Conservation (phyloP, 257 asterid genomes). For the Rubia yunnanensis region DNA sequence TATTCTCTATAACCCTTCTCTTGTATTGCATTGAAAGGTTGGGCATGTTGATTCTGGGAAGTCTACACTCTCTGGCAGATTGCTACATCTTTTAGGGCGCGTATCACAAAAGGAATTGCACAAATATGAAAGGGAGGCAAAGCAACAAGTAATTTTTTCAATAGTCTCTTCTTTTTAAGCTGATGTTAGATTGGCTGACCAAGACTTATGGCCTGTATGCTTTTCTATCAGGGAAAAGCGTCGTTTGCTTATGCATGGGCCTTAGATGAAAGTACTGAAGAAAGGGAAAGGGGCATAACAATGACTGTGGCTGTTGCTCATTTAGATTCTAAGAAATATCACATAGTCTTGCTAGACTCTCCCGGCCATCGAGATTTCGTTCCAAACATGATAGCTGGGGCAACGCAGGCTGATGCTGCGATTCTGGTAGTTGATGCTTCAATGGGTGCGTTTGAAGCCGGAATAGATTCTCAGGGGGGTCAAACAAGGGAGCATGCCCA, state of each 20-base stretch:
- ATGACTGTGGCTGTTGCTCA: constrained; percentile 96
- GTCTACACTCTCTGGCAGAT: constrained; percentile 94
- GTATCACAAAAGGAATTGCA: constrained; percentile 81
- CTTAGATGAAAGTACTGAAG: constrained; percentile 95
- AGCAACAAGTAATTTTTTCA: constrained; percentile 45
- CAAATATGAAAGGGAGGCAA: constrained; percentile 83
- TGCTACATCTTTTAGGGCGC: constrained; percentile 76
- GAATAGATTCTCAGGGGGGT: constrained; percentile 72
- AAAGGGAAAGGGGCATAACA: constrained; percentile 97
- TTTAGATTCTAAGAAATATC: constrained; percentile 60
- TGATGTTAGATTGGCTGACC: constrained; percentile 11
- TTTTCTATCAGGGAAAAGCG: constrained; percentile 78
- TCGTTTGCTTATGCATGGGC: constrained; percentile 99
- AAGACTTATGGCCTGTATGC: constrained; percentile 13
- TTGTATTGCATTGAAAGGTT: constrained; percentile 42
- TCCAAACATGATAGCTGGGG: constrained; percentile 99
- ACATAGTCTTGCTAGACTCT: constrained; percentile 86
- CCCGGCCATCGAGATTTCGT: constrained; percentile 98
- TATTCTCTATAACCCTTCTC: constrained; percentile 4
- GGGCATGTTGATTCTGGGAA: constrained; percentile 99
- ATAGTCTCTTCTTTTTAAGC: constrained; percentile 7
- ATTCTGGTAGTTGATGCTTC: constrained; percentile 89
- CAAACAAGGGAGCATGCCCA: constrained; percentile 95
- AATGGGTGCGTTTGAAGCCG: constrained; percentile 86
- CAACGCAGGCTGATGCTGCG: constrained; percentile 99